Conservation (phyloP, 2,329 filamentous ascomycete genomes). For the Coleophoma cylindrospora region DNA sequence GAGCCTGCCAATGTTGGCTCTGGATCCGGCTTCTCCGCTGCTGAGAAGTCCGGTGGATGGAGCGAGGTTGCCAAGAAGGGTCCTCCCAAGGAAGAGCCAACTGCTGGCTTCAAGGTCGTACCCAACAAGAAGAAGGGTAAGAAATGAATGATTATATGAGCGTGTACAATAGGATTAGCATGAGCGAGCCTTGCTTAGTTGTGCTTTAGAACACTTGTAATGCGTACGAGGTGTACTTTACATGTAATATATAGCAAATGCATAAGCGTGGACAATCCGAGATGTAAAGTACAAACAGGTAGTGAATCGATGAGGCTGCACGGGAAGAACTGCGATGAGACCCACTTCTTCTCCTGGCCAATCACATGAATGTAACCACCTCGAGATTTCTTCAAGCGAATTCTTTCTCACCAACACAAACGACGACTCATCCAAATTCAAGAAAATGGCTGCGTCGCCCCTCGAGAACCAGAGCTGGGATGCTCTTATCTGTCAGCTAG, state of each 20-base stretch:
- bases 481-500: conserved; percentile 19
- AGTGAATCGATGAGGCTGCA: too few species aligned
- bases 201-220: too few species aligned
- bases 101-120: conserved; percentile 77
- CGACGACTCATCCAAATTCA: not conserved
- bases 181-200: too few species aligned
- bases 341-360: too few species aligned
- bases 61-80: conserved; percentile 97
- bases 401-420: not conserved
- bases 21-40: conserved; percentile 35
- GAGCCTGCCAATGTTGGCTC: conserved; percentile 56
- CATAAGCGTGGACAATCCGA: too few species aligned
- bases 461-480: conserved; percentile 14
- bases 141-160: conserved; percentile 40
- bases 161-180: too few species aligned
- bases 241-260: too few species aligned
- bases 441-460: conserved; percentile 13
- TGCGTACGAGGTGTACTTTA: too few species aligned
- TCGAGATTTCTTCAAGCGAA: not conserved
- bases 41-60: conserved; percentile 66
- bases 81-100: conserved; percentile 35
- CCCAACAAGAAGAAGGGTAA: conserved; percentile 88
- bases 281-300: too few species aligned
- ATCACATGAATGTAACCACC: too few species aligned
- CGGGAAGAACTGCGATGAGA: too few species aligned